phyloP scores from a whole-genome alignment of 2,329 filamentous ascomycete genomes.

The Podosphaera fusca region DNA sequence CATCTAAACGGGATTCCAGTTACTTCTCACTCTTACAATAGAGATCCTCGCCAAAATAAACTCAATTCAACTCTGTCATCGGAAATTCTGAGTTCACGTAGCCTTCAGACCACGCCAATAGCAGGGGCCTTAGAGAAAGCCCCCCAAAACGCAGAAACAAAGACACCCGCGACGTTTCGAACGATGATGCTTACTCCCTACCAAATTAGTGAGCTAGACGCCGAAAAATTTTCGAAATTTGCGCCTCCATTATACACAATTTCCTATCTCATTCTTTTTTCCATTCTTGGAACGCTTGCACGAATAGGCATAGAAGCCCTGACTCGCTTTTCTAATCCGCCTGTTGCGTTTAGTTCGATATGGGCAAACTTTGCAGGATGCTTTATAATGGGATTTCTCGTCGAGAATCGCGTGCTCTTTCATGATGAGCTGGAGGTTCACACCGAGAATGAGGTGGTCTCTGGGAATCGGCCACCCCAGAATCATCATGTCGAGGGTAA shows the following conservation, averaged over 20 bases:
- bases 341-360: constrained; percentile 48
- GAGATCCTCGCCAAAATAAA: no score
- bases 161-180: no score
- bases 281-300: constrained; percentile 63
- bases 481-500: constrained; percentile 20
- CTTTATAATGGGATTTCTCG: constrained; percentile 63
- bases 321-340: constrained; percentile 56
- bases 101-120: no score
- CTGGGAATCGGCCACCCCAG: constrained; percentile 17
- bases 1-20: no score
- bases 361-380: constrained; percentile 81
- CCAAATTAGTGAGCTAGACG: not conserved
- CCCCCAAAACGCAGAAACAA: no score
- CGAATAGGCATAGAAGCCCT: constrained; percentile 59
- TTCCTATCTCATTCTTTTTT: constrained; percentile 68
- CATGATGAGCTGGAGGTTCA: constrained; percentile 37
- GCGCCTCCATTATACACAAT: constrained; percentile 44
- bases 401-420: constrained; percentile 58
- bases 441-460: constrained; percentile 18
- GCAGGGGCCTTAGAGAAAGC: no score
- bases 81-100: no score
- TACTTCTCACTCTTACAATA: no score
- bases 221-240: constrained; percentile 22
- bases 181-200: no score
- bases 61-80: no score